A percentile compares a stretch with the other conserved stretches of the same genome.
These are phyloP conservation scores for Rhizopogon vinicolor DNA, from an alignment of 768 basidiomycete species.

Conservation along the genomic window DNA sequence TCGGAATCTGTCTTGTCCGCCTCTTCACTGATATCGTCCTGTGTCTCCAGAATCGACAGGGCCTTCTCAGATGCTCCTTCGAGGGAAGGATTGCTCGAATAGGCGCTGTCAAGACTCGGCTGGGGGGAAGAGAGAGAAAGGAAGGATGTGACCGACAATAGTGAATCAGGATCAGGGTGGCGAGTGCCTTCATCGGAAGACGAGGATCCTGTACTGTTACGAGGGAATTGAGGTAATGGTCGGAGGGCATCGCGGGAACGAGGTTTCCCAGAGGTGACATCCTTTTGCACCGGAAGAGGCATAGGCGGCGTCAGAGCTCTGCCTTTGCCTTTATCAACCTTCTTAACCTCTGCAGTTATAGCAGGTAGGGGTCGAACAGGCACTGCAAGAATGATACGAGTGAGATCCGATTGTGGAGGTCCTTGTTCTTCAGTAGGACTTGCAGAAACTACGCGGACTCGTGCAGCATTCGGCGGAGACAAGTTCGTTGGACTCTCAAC, in stretches of 20 bases:
- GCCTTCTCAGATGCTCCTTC: conserved; percentile 3
- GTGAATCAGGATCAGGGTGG: not conserved
- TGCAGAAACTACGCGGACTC: conserved; percentile 8
- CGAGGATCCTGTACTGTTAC: not conserved
- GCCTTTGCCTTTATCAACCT: conserved; percentile 8
- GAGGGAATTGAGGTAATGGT: conserved; percentile 7
- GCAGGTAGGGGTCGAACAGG: conserved; percentile 1
- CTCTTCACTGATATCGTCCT: not conserved
- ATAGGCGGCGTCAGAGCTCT: conserved; percentile 2
- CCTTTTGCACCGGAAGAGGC: conserved; percentile 1
- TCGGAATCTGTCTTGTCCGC: not conserved
- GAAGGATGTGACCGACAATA: not conserved
- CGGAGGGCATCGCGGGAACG: not conserved
- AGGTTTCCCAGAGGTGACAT: not conserved
- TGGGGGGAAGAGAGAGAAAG: not conserved
- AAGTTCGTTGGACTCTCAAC: conserved; percentile 3
- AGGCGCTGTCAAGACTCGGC: conserved; percentile 1
- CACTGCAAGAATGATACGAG: not conserved
- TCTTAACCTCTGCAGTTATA: not conserved
- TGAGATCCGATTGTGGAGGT: not conserved
- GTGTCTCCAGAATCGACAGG: conserved; percentile 6
- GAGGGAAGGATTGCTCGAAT: conserved; percentile 1
- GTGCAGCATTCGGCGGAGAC: conserved; percentile 5
- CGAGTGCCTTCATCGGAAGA: not conserved
- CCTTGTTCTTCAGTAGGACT: not conserved